Conservation (phyloP, 2,329 filamentous ascomycete genomes). For the Sclerotinia nivalis region DNA sequence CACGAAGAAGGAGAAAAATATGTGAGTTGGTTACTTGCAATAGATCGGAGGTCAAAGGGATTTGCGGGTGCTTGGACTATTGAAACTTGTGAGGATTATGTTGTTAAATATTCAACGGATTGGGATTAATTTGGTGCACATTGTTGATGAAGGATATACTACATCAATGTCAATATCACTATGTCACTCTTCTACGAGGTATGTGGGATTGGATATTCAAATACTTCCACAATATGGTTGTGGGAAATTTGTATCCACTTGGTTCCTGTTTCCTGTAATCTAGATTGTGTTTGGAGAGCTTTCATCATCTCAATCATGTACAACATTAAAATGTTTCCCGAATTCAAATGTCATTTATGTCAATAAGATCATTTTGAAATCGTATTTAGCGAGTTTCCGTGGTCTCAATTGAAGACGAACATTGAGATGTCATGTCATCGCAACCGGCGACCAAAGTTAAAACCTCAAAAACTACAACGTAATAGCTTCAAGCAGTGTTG, state of each 20-base stretch:
- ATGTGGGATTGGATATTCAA: background rate
- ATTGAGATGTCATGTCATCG: background rate
- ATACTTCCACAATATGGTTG: background rate
- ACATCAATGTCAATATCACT: background rate
- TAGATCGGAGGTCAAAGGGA: background rate
- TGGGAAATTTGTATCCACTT: background rate
- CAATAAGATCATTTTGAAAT: no score
- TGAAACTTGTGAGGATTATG: background rate
- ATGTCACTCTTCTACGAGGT: background rate
- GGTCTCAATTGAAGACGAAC: no score
- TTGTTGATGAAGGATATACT: background rate
- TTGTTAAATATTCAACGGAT: background rate
- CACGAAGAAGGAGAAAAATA: constrained; percentile 4
- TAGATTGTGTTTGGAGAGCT: background rate
- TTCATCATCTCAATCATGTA: background rate
- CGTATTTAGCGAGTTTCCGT: background rate
- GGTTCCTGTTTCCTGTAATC: background rate
- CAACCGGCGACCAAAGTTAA: no score
- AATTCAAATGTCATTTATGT: background rate
- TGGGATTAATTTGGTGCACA: background rate
- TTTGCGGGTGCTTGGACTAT: background rate
- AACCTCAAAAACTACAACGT: background rate
- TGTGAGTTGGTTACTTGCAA: constrained; percentile 26
- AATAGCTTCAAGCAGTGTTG: background rate
- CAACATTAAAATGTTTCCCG: background rate